Evolutionary conservation across 805 yeast genomes (phyloP).

Genomic region (Zygotorulaspora sp.): DNA sequence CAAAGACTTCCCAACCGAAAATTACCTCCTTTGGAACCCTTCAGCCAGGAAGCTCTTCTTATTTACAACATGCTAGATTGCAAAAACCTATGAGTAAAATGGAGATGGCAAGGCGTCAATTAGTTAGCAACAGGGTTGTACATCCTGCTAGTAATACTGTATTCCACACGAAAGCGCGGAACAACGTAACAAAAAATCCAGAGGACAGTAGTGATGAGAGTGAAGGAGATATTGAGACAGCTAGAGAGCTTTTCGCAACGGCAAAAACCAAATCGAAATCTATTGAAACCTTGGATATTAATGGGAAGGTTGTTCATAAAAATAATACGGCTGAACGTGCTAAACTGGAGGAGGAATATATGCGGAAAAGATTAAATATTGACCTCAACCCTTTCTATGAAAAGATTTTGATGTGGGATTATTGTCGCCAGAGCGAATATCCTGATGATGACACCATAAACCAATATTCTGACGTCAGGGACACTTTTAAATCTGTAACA

Average conservation of each 20-base stretch:
- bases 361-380: conserved; percentile 75
- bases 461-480: conserved; percentile 46
- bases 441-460: conserved; percentile 50
- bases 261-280: conserved; percentile 31
- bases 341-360: conserved; percentile 63
- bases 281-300: conserved; percentile 39
- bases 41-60: conserved; percentile 26
- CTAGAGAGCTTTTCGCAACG: conserved; percentile 35
- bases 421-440: conserved; percentile 47
- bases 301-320: conserved; percentile 38
- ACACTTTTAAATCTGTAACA: conserved; percentile 50
- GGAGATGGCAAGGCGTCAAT: conserved; percentile 38
- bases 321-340: conserved; percentile 40
- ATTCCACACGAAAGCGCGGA: conserved; percentile 40
- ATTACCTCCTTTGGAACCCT: conserved; percentile 39
- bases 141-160: conserved; percentile 50
- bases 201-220: conserved; percentile 40
- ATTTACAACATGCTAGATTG: conserved; percentile 20
- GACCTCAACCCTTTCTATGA: conserved; percentile 71
- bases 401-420: conserved; percentile 73
- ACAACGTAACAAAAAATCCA: conserved; percentile 19
- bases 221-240: conserved; percentile 38
- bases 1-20: conserved; percentile 34
- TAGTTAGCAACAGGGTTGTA: conserved; percentile 30
- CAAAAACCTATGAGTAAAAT: conserved; percentile 36